phyloP scores from a whole-genome alignment of 106 monocot genomes.

The Ottelia alismoides region DNA sequence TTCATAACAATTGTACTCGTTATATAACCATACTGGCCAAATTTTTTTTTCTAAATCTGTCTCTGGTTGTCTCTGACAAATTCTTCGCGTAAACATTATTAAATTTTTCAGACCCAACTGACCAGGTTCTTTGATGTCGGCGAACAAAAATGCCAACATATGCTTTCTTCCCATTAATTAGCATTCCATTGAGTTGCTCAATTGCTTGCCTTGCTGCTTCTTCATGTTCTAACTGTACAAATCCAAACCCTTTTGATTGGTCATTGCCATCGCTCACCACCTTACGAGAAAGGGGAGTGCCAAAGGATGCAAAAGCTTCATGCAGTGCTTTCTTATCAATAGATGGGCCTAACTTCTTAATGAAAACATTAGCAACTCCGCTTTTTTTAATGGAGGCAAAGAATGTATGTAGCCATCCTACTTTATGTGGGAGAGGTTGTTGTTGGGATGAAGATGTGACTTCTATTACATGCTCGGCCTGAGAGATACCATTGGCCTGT shows the following conservation, averaged over 20 bases:
- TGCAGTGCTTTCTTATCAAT: constrained; percentile 12
- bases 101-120: constrained; percentile 28
- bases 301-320: constrained; percentile 15
- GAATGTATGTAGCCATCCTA: too few relatives aligned
- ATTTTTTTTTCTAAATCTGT: constrained; percentile 26
- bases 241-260: constrained; percentile 52
- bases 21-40: constrained; percentile 34
- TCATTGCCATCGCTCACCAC: constrained; percentile 35
- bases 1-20: constrained; percentile 42
- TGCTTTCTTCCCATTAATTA: constrained; percentile 34
- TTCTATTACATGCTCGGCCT: too few relatives aligned
- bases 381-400: constrained; percentile 14
- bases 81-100: constrained; percentile 60
- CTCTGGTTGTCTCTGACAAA: constrained; percentile 26
- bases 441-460: too few relatives aligned
- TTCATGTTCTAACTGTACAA: constrained; percentile 52
- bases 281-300: constrained; percentile 24
- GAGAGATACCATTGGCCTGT: too few relatives aligned
- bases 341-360: constrained; percentile 9
- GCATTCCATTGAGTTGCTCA: constrained; percentile 33
- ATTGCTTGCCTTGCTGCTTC: constrained; percentile 40
- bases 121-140: constrained; percentile 23
- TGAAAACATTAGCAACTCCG: constrained; percentile 13
- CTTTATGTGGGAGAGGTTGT: too few relatives aligned
- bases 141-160: constrained; percentile 43